These are phyloP conservation scores for Tricholoma sp. DNA, from an alignment of 768 basidiomycete species.

Conservation along the genomic window DNA sequence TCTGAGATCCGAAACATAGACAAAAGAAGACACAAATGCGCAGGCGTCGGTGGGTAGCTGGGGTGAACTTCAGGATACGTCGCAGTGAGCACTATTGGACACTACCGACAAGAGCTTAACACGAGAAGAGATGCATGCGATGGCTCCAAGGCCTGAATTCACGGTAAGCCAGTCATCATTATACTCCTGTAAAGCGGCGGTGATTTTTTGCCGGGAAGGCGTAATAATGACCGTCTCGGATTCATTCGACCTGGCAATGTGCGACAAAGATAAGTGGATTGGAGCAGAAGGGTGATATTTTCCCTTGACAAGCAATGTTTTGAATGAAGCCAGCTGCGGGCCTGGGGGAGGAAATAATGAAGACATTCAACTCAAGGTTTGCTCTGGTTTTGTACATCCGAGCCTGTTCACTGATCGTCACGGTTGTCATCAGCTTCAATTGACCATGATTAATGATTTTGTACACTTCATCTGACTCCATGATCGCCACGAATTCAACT, in stretches of 20 bases:
- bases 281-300: constrained; percentile 63
- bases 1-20: constrained; percentile 39
- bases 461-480: no score
- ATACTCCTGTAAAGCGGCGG: constrained; percentile 36
- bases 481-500: no score
- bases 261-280: constrained; percentile 59
- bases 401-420: no score
- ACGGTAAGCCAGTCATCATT: constrained; percentile 53
- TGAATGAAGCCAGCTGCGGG: constrained; percentile 49
- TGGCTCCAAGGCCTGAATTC: constrained; percentile 33
- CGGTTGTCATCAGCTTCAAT: no score
- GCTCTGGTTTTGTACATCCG: no score
- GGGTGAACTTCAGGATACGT: constrained; percentile 8
- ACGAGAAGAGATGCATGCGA: constrained; percentile 33
- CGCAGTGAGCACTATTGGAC: constrained; percentile 2
- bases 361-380: background rate
- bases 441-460: no score
- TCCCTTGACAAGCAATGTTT: constrained; percentile 58
- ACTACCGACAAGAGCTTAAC: constrained; percentile 53
- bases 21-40: constrained; percentile 49
- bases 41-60: constrained; percentile 62
- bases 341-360: constrained; percentile 30
- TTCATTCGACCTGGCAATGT: constrained; percentile 27
- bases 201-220: constrained; percentile 44
- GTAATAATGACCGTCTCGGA: constrained; percentile 43